A percentile compares a stretch with the other conserved stretches of the same genome.
Conservation (phyloP, 495 filamentous ascomycete genomes). For the Jackrogersella multiformis region DNA sequence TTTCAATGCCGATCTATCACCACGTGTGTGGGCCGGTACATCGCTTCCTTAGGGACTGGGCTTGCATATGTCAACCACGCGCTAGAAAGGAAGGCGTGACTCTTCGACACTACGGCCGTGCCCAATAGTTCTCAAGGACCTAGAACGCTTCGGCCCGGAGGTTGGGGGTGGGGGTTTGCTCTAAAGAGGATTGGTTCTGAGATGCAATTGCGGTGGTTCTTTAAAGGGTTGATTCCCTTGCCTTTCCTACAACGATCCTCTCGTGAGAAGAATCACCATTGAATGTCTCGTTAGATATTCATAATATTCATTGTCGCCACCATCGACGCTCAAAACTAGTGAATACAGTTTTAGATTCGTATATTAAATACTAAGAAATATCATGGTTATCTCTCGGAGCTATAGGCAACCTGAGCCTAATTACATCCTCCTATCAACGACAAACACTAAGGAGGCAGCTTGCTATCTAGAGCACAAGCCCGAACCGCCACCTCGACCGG, state of each 20-base stretch:
- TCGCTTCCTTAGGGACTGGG: constrained; percentile 32
- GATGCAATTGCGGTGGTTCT: constrained; percentile 18
- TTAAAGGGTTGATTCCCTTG: constrained; percentile 35
- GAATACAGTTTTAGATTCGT: constrained; percentile 1
- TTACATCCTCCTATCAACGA: neutral
- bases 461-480: constrained; percentile 30
- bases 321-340: neutral
- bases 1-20: constrained; percentile 43
- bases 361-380: constrained; percentile 10
- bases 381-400: constrained; percentile 22
- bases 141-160: constrained; percentile 35
- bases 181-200: constrained; percentile 21
- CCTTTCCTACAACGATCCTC: constrained; percentile 9
- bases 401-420: neutral
- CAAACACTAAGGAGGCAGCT: constrained; percentile 11
- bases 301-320: constrained; percentile 12
- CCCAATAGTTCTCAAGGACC: constrained; percentile 32
- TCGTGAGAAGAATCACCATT: neutral
- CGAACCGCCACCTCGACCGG: constrained; percentile 35
- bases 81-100: constrained; percentile 38
- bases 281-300: constrained; percentile 11
- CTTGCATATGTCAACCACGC: constrained; percentile 32
- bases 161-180: constrained; percentile 32
- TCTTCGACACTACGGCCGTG: constrained; percentile 27
- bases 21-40: constrained; percentile 43